phyloP scores from a whole-genome alignment of 768 basidiomycete species.

The Rickenella mellea region DNA sequence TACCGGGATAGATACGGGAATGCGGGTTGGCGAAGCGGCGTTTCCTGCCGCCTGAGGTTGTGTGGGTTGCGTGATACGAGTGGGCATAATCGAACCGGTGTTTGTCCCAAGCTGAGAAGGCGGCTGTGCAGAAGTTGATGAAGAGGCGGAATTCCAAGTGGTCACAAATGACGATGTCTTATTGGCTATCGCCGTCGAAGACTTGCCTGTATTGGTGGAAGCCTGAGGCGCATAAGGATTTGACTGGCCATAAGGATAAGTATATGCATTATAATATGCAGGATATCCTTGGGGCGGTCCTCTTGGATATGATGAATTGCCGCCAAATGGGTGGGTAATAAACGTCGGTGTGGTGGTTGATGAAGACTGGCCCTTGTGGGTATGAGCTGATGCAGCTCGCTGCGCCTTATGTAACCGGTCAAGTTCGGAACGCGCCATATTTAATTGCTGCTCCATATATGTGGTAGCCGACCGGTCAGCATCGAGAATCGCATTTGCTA shows the following conservation, averaged over 20 bases:
- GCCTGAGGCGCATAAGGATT: constrained; percentile 17
- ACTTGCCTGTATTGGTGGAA: constrained; percentile 7
- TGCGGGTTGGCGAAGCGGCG: constrained; percentile 7
- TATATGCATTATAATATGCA: constrained; percentile 57
- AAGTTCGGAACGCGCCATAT: constrained; percentile 50
- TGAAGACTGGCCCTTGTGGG: constrained; percentile 12
- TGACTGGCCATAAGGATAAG: constrained; percentile 55
- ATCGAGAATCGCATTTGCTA: constrained; percentile 58
- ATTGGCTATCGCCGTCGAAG: not conserved
- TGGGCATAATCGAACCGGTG: too few relatives aligned
- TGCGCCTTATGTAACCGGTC: constrained; percentile 66
- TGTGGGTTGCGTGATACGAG: too few relatives aligned
- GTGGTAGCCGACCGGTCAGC: constrained; percentile 55
- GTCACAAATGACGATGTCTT: constrained; percentile 5
- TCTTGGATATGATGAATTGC: not conserved
- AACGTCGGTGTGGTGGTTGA: not conserved
- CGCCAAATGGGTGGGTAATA: not conserved
- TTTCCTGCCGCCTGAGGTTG: constrained; percentile 4
- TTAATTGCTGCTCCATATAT: constrained; percentile 47
- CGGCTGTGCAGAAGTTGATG: constrained; percentile 2
- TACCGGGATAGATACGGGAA: constrained; percentile 66
- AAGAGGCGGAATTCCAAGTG: constrained; percentile 2
- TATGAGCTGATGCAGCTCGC: constrained; percentile 34
- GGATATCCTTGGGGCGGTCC: constrained; percentile 14
- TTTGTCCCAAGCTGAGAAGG: constrained; percentile 27